Conservation (phyloP, 2,329 filamentous ascomycete genomes). For the Metarhizium brunneum region DNA sequence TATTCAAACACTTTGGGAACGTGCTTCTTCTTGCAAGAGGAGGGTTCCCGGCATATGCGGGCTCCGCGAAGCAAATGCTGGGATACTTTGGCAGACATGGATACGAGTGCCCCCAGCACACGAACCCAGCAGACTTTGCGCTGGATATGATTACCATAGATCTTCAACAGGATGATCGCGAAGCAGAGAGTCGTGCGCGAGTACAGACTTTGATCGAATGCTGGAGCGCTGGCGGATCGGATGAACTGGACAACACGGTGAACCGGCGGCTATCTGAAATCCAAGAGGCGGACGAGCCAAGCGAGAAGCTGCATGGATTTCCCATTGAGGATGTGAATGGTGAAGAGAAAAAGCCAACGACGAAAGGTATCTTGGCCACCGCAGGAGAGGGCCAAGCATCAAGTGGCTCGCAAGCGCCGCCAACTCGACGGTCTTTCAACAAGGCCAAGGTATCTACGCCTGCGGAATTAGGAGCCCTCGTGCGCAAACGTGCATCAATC, state of each 20-base stretch:
- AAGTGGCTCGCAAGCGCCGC: constrained; percentile 8
- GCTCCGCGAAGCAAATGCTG: constrained; percentile 54
- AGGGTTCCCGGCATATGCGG: constrained; percentile 59
- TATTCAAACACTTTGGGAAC: constrained; percentile 64
- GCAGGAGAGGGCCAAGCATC: constrained; percentile 1
- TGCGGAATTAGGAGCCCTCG: constrained; percentile 61
- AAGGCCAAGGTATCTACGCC: constrained; percentile 50
- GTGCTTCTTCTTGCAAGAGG: constrained; percentile 62
- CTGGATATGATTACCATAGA: constrained; percentile 71
- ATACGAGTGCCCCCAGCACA: constrained; percentile 56
- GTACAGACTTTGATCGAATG: constrained; percentile 51
- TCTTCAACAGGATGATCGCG: constrained; percentile 54
- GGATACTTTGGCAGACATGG: constrained; percentile 52
- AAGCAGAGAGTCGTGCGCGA: constrained; percentile 52
- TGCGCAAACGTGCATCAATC: constrained; percentile 54
- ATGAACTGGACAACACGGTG: constrained; percentile 4
- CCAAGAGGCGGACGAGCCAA: constrained; percentile 18
- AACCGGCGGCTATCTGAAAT: constrained; percentile 17
- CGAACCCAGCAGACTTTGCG: constrained; percentile 71
- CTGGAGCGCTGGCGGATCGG: constrained; percentile 34
- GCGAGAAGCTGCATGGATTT: constrained; percentile 5
- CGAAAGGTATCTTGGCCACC: too few relatives aligned
- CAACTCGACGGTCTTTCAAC: constrained; percentile 31
- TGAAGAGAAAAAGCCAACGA: background rate
- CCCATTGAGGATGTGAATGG: background rate